These are phyloP conservation scores for Candida sakaeoensis DNA, from an alignment of 805 yeast species.

Conservation along the genomic window DNA sequence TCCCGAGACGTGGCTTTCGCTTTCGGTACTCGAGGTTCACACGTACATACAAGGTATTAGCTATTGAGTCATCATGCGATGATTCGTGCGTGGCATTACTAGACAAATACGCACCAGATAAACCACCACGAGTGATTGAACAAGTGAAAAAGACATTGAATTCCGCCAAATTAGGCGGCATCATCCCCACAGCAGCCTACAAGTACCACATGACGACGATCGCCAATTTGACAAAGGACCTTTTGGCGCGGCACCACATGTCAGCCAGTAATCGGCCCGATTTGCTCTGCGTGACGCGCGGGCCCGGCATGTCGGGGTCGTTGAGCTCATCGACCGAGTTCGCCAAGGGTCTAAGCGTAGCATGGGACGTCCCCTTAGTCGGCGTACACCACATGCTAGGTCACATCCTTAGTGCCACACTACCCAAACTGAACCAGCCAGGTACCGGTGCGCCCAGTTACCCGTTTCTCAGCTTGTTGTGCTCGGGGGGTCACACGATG, in stretches of 20 bases:
- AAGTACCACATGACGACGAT: constrained; percentile 66
- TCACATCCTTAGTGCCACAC: constrained; percentile 58
- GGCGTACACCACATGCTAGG: constrained; percentile 98
- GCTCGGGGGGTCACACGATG: constrained; percentile 95
- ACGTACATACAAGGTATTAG: constrained; percentile 61
- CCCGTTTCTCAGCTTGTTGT: constrained; percentile 75
- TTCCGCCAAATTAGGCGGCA: constrained; percentile 71
- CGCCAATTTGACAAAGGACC: constrained; percentile 45
- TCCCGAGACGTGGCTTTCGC: background rate
- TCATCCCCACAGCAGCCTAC: constrained; percentile 81
- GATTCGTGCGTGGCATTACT: constrained; percentile 87
- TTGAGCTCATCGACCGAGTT: constrained; percentile 76
- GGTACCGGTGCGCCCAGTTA: constrained; percentile 49
- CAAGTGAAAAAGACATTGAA: constrained; percentile 66
- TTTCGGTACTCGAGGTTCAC: background rate
- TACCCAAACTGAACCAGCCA: constrained; percentile 36
- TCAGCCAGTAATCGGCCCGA: constrained; percentile 47
- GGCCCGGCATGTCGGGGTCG: constrained; percentile 96
- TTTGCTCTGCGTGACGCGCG: constrained; percentile 84
- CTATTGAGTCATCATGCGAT: constrained; percentile 93
- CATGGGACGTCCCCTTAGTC: constrained; percentile 70
- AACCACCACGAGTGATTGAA: constrained; percentile 48
- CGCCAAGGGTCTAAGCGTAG: constrained; percentile 81
- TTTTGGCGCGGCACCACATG: constrained; percentile 38
- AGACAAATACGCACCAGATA: constrained; percentile 38